Percentiles rank a stretch among this genome's conserved stretches.
Conservation (phyloP, 352 stramenopile species). For the Thalassiosira pacifica region DNA sequence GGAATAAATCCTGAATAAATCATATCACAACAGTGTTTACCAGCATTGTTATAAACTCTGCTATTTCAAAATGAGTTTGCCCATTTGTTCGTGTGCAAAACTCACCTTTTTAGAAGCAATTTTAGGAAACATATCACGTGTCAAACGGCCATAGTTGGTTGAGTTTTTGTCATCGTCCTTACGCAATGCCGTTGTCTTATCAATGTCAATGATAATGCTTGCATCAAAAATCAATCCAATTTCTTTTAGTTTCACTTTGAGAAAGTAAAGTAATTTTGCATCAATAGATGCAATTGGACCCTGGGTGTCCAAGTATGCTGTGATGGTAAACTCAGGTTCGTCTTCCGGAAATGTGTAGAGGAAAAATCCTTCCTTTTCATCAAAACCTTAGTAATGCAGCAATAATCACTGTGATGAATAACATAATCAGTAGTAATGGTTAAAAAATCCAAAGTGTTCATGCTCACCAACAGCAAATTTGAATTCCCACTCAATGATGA, state of each 20-base stretch:
- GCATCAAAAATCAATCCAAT: slow-evolving; percentile 37
- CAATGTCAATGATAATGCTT: slow-evolving; percentile 58
- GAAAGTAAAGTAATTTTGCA: slow-evolving; percentile 53
- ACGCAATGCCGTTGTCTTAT: slow-evolving; percentile 44
- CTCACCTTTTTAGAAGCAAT: too few species aligned
- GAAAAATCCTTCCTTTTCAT: slow-evolving; percentile 51
- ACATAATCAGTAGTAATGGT: too few species aligned
- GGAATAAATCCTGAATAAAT: slow-evolving; percentile 35
- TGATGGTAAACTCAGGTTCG: slow-evolving; percentile 45
- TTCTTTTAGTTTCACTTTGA: slow-evolving; percentile 33
- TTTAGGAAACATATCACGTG: too few species aligned
- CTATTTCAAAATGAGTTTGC: too few species aligned
- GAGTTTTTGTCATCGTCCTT: background rate
- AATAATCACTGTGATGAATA: background rate
- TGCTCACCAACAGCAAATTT: slow-evolving; percentile 49
- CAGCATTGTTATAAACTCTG: slow-evolving; percentile 25
- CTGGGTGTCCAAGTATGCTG: slow-evolving; percentile 27
- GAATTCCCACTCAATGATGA: slow-evolving; percentile 52
- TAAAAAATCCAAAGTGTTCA: slow-evolving; percentile 20
- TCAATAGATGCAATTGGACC: slow-evolving; percentile 9
- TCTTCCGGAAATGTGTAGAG: slow-evolving; percentile 46
- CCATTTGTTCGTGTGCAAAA: too few species aligned
- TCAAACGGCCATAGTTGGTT: too few species aligned
- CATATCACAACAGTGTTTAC: slow-evolving; percentile 34
- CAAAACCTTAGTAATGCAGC: too few species aligned